These are phyloP conservation scores for Pichia deserticola DNA, from an alignment of 805 yeast genomes.

Conservation along the genomic window DNA sequence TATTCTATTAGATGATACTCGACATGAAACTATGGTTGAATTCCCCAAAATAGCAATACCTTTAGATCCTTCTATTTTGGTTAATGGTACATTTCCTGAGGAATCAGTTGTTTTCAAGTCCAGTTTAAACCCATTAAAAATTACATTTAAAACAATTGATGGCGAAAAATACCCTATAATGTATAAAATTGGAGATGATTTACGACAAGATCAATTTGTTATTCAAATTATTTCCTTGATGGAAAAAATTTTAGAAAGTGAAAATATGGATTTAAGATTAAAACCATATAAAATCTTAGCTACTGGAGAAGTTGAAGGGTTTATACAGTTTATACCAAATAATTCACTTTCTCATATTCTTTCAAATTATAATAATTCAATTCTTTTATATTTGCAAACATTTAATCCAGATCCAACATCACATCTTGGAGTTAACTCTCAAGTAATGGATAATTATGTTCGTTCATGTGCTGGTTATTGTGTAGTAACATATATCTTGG, in stretches of 20 bases:
- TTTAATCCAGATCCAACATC: slow-evolving; percentile 51
- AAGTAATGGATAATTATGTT: slow-evolving; percentile 88
- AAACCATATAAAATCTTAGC: slow-evolving; percentile 90
- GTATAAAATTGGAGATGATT: slow-evolving; percentile 94
- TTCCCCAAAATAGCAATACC: slow-evolving; percentile 62
- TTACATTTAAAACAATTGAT: slow-evolving; percentile 49
- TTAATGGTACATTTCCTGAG: slow-evolving; percentile 71
- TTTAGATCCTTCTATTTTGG: slow-evolving; percentile 67
- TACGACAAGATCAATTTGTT: slow-evolving; percentile 95
- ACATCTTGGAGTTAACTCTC: slow-evolving; percentile 44
- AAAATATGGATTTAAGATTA: slow-evolving; percentile 78
- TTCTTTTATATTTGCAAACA: slow-evolving; percentile 58
- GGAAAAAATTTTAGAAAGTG: slow-evolving; percentile 83
- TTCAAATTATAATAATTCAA: slow-evolving; percentile 61
- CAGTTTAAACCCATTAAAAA: slow-evolving; percentile 80
- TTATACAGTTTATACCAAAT: slow-evolving; percentile 91
- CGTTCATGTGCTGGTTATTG: slow-evolving; percentile 97
- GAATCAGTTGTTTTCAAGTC: slow-evolving; percentile 86
- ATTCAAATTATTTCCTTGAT: slow-evolving; percentile 85
- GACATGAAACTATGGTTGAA: slow-evolving; percentile 28
- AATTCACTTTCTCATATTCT: slow-evolving; percentile 79
- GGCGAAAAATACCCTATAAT: slow-evolving; percentile 64
- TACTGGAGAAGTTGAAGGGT: slow-evolving; percentile 85
- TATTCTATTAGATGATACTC: slow-evolving; percentile 6
- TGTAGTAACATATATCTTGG: slow-evolving; percentile 87